A percentile compares a stretch with the other conserved stretches of the same genome.
These are phyloP conservation scores for Hygrophorus russula DNA, from an alignment of 768 basidiomycete genomes.

Conservation along the genomic window DNA sequence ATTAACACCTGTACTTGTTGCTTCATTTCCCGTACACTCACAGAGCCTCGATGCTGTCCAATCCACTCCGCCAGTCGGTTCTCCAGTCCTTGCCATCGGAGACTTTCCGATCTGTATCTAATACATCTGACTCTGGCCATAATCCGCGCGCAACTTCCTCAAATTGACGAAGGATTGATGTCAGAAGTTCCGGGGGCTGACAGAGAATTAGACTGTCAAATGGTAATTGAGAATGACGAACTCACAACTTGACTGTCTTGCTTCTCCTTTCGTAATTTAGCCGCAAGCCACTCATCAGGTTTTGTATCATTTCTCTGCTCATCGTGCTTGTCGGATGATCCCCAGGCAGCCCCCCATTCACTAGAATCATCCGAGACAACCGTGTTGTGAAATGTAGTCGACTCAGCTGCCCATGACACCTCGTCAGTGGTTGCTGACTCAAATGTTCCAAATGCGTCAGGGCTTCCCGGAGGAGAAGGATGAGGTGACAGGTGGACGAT, in stretches of 20 bases:
- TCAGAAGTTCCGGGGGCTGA: constrained; percentile 62
- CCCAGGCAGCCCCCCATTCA: constrained; percentile 26
- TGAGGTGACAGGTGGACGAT: constrained; percentile 2
- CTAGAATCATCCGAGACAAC: constrained; percentile 27
- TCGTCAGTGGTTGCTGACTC: constrained; percentile 31
- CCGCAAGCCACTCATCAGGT: constrained; percentile 59
- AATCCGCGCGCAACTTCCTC: constrained; percentile 39
- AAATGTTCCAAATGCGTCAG: constrained; percentile 52
- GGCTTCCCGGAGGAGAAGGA: constrained; percentile 7
- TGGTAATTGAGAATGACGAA: constrained; percentile 11
- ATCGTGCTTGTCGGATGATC: constrained; percentile 11
- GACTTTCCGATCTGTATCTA: constrained; percentile 3
- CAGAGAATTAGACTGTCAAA: constrained; percentile 9
- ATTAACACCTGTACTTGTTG: neutral
- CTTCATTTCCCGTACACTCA: constrained; percentile 27
- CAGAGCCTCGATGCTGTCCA: constrained; percentile 48
- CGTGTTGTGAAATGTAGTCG: constrained; percentile 11
- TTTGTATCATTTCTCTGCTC: constrained; percentile 15
- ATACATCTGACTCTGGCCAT: constrained; percentile 27
- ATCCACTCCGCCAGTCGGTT: constrained; percentile 26
- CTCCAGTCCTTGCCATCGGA: constrained; percentile 16
- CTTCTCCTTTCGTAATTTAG: constrained; percentile 44
- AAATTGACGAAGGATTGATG: constrained; percentile 42
- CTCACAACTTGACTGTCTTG: constrained; percentile 58
- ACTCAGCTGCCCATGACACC: constrained; percentile 27